phyloP scores from a whole-genome alignment of 257 asterid species.

The Solanum tarijense region DNA sequence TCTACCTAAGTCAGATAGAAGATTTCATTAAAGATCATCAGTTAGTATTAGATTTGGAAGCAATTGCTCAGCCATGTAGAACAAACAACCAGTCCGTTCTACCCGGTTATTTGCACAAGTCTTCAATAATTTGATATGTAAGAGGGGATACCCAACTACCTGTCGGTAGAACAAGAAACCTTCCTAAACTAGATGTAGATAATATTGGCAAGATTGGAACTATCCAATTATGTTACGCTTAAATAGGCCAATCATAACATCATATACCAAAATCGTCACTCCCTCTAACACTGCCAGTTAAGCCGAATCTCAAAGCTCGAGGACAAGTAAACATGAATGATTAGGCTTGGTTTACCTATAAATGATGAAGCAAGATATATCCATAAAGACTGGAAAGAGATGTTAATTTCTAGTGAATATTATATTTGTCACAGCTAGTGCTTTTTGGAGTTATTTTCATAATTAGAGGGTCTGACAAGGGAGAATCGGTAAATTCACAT shows the following conservation, averaged over 20 bases:
- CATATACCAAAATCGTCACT: neutral
- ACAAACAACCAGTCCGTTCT: neutral
- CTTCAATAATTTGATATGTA: neutral
- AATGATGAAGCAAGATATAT: neutral
- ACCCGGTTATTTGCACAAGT: neutral
- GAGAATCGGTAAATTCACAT: neutral
- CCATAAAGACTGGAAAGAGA: neutral
- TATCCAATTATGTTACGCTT: neutral
- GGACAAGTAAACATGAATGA: neutral
- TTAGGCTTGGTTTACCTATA: neutral
- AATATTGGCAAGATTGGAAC: neutral
- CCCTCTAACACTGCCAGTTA: neutral
- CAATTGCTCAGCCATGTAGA: neutral
- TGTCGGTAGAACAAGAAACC: neutral
- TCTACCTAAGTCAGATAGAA: neutral
- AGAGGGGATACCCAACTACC: neutral
- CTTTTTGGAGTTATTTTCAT: neutral
- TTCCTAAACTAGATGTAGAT: neutral
- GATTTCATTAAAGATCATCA: neutral
- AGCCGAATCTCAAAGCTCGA: neutral
- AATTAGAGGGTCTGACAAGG: neutral
- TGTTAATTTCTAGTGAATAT: neutral
- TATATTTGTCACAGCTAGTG: neutral
- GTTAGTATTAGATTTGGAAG: neutral
- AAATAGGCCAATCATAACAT: neutral